phyloP scores from a whole-genome alignment of 2,329 filamentous ascomycete genomes.

The Rhynchosporium graminicola region DNA sequence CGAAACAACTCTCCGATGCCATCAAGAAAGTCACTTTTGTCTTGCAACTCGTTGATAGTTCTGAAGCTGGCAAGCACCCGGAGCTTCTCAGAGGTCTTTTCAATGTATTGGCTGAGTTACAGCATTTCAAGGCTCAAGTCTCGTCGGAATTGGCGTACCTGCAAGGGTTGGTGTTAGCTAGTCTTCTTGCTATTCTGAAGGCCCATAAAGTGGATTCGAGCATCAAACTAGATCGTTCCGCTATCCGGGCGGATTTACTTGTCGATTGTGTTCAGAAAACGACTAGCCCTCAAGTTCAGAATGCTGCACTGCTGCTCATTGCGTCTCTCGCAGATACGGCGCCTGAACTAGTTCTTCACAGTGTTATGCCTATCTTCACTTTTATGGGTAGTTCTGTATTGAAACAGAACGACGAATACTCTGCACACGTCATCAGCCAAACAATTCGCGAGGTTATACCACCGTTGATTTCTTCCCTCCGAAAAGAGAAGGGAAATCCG shows the following conservation, averaged over 20 bases:
- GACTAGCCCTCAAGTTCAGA: slow-evolving; percentile 90
- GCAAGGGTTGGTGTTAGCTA: slow-evolving; percentile 80
- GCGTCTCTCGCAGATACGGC: slow-evolving; percentile 83
- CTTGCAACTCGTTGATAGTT: slow-evolving; percentile 82
- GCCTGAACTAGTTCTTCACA: slow-evolving; percentile 90
- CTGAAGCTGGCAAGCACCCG: slow-evolving; percentile 72
- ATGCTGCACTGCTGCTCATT: slow-evolving; percentile 83
- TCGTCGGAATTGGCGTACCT: slow-evolving; percentile 89
- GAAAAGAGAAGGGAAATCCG: slow-evolving; percentile 74
- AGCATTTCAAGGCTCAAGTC: slow-evolving; percentile 78
- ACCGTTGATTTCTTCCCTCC: slow-evolving; percentile 81
- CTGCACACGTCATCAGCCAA: slow-evolving; percentile 91
- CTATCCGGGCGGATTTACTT: slow-evolving; percentile 83
- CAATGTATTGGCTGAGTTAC: slow-evolving; percentile 80
- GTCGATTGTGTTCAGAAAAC: slow-evolving; percentile 94
- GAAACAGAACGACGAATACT: slow-evolving; percentile 93
- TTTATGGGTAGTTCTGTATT: slow-evolving; percentile 94
- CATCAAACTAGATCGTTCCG: slow-evolving; percentile 72
- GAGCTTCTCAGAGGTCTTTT: slow-evolving; percentile 80
- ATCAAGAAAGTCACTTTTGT: slow-evolving; percentile 82
- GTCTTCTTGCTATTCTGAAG: slow-evolving; percentile 81
- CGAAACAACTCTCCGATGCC: slow-evolving; percentile 64
- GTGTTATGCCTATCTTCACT: slow-evolving; percentile 98
- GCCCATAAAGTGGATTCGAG: slow-evolving; percentile 64
- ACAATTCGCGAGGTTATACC: slow-evolving; percentile 95